phyloP scores from a whole-genome alignment of 1,284 basidiomycete genomes.

The Sporisorium reilianum region DNA sequence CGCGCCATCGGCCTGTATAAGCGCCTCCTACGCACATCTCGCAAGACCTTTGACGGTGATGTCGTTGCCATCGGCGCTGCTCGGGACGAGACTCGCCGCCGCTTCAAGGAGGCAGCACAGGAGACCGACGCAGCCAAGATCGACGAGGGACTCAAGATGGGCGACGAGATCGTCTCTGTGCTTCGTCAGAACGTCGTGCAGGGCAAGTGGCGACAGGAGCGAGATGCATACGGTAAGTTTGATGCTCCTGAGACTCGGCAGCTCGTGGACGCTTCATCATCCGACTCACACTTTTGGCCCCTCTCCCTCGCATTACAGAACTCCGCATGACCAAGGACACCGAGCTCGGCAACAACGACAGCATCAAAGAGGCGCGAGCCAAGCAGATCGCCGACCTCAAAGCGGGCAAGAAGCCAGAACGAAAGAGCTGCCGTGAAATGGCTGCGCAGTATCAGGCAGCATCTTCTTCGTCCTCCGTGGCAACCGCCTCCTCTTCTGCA shows the following conservation, averaged over 20 bases:
- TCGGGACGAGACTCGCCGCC: conserved; percentile 51
- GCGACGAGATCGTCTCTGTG: conserved; percentile 60
- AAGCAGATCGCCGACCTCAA: conserved; percentile 58
- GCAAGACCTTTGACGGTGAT: conserved; percentile 60
- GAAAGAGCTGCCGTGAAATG: conserved; percentile 49
- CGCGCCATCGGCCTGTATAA: conserved; percentile 64
- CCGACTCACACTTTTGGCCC: not conserved
- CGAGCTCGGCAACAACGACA: conserved; percentile 66
- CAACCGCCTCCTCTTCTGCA: conserved; percentile 35
- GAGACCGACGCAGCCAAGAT: conserved; percentile 56
- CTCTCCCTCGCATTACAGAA: conserved; percentile 21
- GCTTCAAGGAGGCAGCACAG: conserved; percentile 47
- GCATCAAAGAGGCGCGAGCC: conserved; percentile 57
- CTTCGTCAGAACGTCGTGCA: conserved; percentile 67
- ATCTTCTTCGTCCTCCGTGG: conserved; percentile 28
- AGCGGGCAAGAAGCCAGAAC: conserved; percentile 54
- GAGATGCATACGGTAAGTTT: conserved; percentile 48
- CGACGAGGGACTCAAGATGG: conserved; percentile 61
- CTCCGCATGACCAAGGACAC: conserved; percentile 65
- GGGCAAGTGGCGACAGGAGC: conserved; percentile 55
- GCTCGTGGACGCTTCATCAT: not conserved
- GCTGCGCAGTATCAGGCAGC: conserved; percentile 37
- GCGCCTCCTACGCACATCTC: conserved; percentile 60
- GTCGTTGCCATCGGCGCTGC: conserved; percentile 50
- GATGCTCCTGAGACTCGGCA: too few relatives aligned